A percentile compares a stretch with the other conserved stretches of the same genome.
These are phyloP conservation scores for Henningerozyma blattae DNA, from an alignment of 805 yeast species.

Conservation along the genomic window DNA sequence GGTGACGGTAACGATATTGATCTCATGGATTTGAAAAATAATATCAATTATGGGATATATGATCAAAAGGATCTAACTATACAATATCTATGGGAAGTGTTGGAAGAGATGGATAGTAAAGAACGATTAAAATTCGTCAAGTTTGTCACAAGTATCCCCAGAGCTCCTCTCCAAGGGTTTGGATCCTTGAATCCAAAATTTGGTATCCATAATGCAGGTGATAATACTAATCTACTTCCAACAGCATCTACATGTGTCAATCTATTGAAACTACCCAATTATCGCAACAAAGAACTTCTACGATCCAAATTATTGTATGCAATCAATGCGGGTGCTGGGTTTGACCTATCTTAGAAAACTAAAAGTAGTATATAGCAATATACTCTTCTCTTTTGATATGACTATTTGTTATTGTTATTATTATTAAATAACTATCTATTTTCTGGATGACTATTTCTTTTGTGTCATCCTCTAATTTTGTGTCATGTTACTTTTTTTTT, in stretches of 20 bases:
- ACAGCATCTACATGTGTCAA: conserved; percentile 93
- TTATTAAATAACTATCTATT: no score
- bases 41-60: conserved; percentile 61
- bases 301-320: conserved; percentile 61
- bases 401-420: no score
- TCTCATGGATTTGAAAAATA: conserved; percentile 49
- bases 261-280: conserved; percentile 75
- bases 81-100: conserved; percentile 58
- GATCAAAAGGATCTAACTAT: conserved; percentile 46
- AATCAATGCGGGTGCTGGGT: conserved; percentile 74
- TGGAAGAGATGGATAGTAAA: conserved; percentile 51
- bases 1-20: conserved; percentile 67
- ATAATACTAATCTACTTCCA: conserved; percentile 51
- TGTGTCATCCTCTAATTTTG: no score
- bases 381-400: no score
- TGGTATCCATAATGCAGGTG: conserved; percentile 64
- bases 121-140: conserved; percentile 59
- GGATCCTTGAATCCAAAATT: conserved; percentile 60
- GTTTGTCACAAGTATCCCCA: conserved; percentile 85
- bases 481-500: no score
- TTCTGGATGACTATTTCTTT: no score
- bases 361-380: no score
- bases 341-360: conserved; percentile 72
- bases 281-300: conserved; percentile 44
- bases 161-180: conserved; percentile 88